phyloP scores from a whole-genome alignment of 176 grass and related monocot genomes.

The Metroxylon sagu region DNA sequence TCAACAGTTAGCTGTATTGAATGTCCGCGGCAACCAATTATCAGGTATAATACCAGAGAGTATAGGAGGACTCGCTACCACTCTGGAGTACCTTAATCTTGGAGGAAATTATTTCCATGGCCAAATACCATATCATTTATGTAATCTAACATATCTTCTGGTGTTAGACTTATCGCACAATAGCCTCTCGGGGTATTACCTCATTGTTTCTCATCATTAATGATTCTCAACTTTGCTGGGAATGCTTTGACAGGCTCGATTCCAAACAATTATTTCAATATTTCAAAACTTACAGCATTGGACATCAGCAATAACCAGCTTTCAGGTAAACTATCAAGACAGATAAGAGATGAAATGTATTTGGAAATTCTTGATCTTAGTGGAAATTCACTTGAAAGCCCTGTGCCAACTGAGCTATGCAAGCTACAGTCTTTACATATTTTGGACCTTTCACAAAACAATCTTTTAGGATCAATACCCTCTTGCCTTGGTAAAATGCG shows the following conservation, averaged over 20 bases:
- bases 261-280: neutral
- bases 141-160: neutral
- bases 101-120: slow-evolving; percentile 3
- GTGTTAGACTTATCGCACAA: slow-evolving; percentile 24
- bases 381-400: slow-evolving; percentile 12
- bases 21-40: no score
- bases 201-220: neutral
- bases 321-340: neutral
- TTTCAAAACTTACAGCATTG: neutral
- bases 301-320: slow-evolving; percentile 19
- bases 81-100: neutral
- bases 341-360: no score
- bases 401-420: slow-evolving; percentile 1
- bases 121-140: neutral
- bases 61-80: no score
- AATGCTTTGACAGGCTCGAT: slow-evolving; percentile 8
- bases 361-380: neutral
- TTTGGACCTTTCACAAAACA: slow-evolving; percentile 19
- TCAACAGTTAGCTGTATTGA: no score
- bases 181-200: slow-evolving; percentile 3
- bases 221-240: neutral
- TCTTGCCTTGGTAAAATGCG: slow-evolving; percentile 21
- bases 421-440: neutral
- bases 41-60: no score
- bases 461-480: slow-evolving; percentile 15